Evolutionary conservation across 345 rosid species (phyloP).

Genomic region (Linum usitatissimum): DNA sequence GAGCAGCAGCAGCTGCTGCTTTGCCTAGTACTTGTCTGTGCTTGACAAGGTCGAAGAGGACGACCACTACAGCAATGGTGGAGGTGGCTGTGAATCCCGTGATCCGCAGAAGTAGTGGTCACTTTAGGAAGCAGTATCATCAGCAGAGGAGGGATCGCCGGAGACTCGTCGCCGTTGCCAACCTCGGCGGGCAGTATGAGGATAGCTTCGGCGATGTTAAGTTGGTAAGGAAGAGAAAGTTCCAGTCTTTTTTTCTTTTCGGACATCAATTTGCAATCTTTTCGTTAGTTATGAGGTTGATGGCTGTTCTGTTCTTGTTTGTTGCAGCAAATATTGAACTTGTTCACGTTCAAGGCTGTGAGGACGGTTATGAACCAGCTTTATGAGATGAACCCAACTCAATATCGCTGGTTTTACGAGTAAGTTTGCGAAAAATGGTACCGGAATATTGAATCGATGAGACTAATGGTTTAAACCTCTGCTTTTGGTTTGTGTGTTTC

Average conservation of each 20-base stretch:
- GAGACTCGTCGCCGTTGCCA: conserved; percentile 32
- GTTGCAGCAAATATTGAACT: conserved; percentile 68
- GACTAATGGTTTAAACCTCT: neutral
- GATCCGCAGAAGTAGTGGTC: neutral
- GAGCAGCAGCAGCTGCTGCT: too few relatives aligned
- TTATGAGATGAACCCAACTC: conserved; percentile 92
- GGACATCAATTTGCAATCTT: too few relatives aligned
- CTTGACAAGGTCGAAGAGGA: conserved; percentile 6
- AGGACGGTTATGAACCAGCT: conserved; percentile 90
- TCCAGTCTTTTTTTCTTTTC: neutral
- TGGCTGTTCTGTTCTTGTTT: neutral
- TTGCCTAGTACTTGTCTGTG: neutral
- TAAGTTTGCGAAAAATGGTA: conserved; percentile 25
- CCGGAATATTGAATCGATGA: neutral
- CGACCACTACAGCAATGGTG: conserved; percentile 32
- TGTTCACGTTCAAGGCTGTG: conserved; percentile 87
- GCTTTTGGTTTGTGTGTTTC: neutral
- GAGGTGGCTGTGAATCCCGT: conserved; percentile 6
- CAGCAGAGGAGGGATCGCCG: conserved; percentile 33
- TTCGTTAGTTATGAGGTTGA: neutral
- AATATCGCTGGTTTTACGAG: conserved; percentile 82
- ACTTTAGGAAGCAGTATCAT: conserved; percentile 9
- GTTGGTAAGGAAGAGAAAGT: conserved; percentile 27
- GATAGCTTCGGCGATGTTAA: conserved; percentile 80
- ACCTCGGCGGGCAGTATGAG: conserved; percentile 78